A percentile compares a stretch with the other conserved stretches of the same genome.
Evolutionary conservation across 176 grass and related monocot genomes (phyloP).

Genomic region (Coix lacrymajobi): DNA sequence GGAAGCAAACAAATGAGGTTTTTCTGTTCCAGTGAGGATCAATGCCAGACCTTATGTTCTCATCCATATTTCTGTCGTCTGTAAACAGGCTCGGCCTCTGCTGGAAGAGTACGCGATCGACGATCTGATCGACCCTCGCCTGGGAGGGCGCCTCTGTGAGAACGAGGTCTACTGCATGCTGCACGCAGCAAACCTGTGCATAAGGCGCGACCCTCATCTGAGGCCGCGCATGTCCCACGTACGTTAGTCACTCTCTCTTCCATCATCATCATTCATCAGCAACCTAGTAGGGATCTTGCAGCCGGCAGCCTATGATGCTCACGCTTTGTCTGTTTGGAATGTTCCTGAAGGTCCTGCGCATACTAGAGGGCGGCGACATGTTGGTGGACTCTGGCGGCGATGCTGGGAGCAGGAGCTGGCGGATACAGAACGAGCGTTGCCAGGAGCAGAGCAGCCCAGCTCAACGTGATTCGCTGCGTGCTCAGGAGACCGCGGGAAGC

Average conservation of each 20-base stretch:
- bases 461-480: slow-evolving; percentile 5
- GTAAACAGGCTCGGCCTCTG: slow-evolving; percentile 70
- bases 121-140: slow-evolving; percentile 62
- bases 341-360: slow-evolving; percentile 62
- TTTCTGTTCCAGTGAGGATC: not conserved
- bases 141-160: slow-evolving; percentile 43
- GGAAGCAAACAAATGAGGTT: not conserved
- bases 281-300: no score
- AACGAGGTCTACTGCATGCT: slow-evolving; percentile 86
- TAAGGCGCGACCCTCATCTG: slow-evolving; percentile 62
- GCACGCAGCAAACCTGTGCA: slow-evolving; percentile 83
- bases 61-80: not conserved
- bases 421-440: slow-evolving; percentile 18
- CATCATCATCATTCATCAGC: not conserved
- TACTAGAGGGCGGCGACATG: slow-evolving; percentile 75
- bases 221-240: slow-evolving; percentile 88
- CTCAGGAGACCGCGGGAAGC: slow-evolving; percentile 30
- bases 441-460: slow-evolving; percentile 34
- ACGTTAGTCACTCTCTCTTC: not conserved
- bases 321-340: not conserved
- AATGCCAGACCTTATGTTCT: not conserved
- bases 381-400: slow-evolving; percentile 59
- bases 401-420: slow-evolving; percentile 60
- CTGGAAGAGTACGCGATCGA: slow-evolving; percentile 54
- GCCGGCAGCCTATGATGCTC: not conserved